Evolutionary conservation across 179 eudicot species (phyloP).

Genomic region (Nepenthes alata): DNA sequence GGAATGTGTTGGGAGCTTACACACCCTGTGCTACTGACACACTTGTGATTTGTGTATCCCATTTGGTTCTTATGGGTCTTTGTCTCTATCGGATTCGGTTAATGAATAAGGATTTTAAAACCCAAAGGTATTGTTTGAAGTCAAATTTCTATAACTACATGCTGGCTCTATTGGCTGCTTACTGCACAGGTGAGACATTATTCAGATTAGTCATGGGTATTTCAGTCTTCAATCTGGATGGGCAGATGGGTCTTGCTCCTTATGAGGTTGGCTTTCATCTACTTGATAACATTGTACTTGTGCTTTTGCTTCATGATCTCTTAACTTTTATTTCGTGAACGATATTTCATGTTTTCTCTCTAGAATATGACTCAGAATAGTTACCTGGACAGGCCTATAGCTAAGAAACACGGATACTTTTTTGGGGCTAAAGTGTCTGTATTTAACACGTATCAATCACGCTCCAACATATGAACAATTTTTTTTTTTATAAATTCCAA

Average conservation of each 20-base stretch:
- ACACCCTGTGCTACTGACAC: slow-evolving; percentile 70
- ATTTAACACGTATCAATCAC: too few species aligned
- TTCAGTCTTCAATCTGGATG: slow-evolving; percentile 50
- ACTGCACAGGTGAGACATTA: slow-evolving; percentile 58
- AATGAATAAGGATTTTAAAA: slow-evolving; percentile 25
- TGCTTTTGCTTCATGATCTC: not conserved
- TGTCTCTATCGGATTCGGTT: slow-evolving; percentile 62
- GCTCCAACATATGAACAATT: too few species aligned
- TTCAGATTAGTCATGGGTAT: slow-evolving; percentile 51
- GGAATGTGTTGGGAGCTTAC: slow-evolving; percentile 58
- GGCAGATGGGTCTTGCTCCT: slow-evolving; percentile 50
- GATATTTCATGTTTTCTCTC: too few species aligned
- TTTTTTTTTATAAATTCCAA: too few species aligned
- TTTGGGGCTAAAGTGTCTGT: too few species aligned
- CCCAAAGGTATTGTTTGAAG: slow-evolving; percentile 31
- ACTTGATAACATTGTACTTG: not conserved
- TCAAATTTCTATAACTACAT: slow-evolving; percentile 48
- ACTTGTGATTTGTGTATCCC: slow-evolving; percentile 42
- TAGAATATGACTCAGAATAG: too few species aligned
- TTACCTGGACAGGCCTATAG: too few species aligned
- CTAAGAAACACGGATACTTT: too few species aligned
- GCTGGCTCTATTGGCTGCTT: slow-evolving; percentile 52
- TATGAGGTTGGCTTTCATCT: slow-evolving; percentile 40
- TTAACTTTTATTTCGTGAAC: not conserved
- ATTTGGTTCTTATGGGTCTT: slow-evolving; percentile 50